phyloP scores from a whole-genome alignment of 2,329 filamentous ascomycete genomes.

The Malbranchea zuffiana region DNA sequence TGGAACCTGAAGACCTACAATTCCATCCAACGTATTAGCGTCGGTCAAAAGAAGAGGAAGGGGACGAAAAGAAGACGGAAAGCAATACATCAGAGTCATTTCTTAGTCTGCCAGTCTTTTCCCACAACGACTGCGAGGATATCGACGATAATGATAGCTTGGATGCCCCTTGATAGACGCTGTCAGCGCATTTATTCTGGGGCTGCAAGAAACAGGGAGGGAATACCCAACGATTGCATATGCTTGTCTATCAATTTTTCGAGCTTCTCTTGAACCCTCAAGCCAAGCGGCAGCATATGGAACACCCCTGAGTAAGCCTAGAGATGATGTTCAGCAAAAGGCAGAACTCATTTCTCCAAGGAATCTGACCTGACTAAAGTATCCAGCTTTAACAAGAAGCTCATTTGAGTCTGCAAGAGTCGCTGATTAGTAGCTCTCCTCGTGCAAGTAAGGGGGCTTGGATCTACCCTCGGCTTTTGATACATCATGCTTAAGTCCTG shows the following conservation, averaged over 20 bases:
- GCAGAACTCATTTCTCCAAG: background rate
- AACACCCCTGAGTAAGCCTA: constrained; percentile 83
- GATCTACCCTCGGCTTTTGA: no score
- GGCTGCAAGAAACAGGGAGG: background rate
- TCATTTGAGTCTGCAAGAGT: constrained; percentile 48
- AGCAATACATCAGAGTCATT: constrained; percentile 58
- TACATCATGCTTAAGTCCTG: no score
- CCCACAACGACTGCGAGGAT: constrained; percentile 76
- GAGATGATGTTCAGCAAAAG: constrained; percentile 5
- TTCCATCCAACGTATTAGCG: no score
- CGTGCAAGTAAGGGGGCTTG: background rate
- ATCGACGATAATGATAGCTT: constrained; percentile 74
- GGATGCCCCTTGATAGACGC: constrained; percentile 52
- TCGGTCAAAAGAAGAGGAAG: no score
- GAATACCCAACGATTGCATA: constrained; percentile 62
- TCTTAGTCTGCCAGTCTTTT: constrained; percentile 68
- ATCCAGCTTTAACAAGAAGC: constrained; percentile 60
- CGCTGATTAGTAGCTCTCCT: background rate
- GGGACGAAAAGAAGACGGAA: no score
- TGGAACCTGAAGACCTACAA: constrained; percentile 69
- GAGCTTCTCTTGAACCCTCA: constrained; percentile 79
- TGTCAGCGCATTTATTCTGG: background rate
- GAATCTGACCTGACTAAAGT: constrained; percentile 54
- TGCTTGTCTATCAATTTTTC: constrained; percentile 77
- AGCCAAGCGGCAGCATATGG: constrained; percentile 77